Evolutionary conservation across 441 rosid species (phyloP).

Genomic region (Gossypium lobatum): DNA sequence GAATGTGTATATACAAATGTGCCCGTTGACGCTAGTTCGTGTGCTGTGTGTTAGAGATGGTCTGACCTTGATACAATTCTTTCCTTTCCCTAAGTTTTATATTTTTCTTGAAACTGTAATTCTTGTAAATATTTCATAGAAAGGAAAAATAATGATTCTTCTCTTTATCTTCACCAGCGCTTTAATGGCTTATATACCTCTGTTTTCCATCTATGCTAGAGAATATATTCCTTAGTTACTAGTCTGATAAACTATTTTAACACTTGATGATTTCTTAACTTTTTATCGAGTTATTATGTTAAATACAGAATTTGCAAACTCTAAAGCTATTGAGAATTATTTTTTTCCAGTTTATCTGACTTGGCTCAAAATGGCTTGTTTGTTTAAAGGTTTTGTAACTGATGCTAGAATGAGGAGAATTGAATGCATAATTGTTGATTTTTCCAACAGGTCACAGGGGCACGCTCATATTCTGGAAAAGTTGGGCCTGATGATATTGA

Average conservation of each 20-base stretch:
- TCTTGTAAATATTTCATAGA: neutral
- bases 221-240: neutral
- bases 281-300: neutral
- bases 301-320: neutral
- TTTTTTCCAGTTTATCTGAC: neutral
- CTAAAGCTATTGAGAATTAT: neutral
- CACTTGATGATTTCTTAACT: neutral
- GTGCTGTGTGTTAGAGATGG: neutral
- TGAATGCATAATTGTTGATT: neutral
- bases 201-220: neutral
- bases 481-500: constrained; percentile 83
- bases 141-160: neutral
- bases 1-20: neutral
- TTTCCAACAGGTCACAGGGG: constrained; percentile 66
- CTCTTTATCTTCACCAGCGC: neutral
- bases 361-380: neutral
- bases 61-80: neutral
- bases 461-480: constrained; percentile 83
- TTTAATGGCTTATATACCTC: neutral
- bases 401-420: constrained; percentile 2
- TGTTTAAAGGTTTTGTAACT: neutral
- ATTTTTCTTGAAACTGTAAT: neutral
- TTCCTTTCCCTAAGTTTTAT: neutral
- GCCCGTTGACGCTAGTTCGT: neutral
- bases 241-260: neutral